phyloP scores from a whole-genome alignment of 1,284 basidiomycete genomes.

The Phylloboletellus chloephorus region DNA sequence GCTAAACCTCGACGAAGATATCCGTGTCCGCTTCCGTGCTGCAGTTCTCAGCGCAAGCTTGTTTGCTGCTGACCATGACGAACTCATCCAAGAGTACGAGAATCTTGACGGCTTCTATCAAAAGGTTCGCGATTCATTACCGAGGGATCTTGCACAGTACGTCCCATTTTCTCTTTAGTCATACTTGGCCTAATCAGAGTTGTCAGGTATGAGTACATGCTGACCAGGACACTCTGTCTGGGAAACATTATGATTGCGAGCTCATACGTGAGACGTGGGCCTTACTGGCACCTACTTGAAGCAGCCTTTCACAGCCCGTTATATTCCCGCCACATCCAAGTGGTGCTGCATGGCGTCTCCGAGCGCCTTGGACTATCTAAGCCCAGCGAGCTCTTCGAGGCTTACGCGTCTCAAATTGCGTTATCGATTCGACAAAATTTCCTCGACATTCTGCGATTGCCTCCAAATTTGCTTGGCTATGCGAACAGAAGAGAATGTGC shows the following conservation, averaged over 20 bases:
- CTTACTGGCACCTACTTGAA: constrained; percentile 87
- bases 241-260: constrained; percentile 83
- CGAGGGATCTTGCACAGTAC: constrained; percentile 43
- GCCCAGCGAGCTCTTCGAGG: constrained; percentile 67
- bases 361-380: constrained; percentile 62
- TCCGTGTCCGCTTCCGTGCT: constrained; percentile 80
- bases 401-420: constrained; percentile 77
- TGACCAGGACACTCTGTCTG: constrained; percentile 74
- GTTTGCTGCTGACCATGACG: constrained; percentile 39
- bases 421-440: constrained; percentile 50
- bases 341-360: constrained; percentile 60
- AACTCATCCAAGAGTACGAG: constrained; percentile 19
- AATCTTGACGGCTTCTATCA: constrained; percentile 37
- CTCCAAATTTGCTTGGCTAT: constrained; percentile 70
- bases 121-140: constrained; percentile 40
- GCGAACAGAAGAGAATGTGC: constrained; percentile 54
- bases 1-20: constrained; percentile 66
- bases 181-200: constrained; percentile 6
- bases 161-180: constrained; percentile 20
- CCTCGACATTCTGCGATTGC: constrained; percentile 60
- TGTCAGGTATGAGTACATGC: constrained; percentile 66
- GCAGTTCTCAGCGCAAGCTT: constrained; percentile 60
- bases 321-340: constrained; percentile 60
- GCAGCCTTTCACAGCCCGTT: constrained; percentile 44
- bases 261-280: constrained; percentile 74